These are phyloP conservation scores for Beauveria bassiana DNA, from an alignment of 2,329 filamentous ascomycete genomes.

Conservation along the genomic window DNA sequence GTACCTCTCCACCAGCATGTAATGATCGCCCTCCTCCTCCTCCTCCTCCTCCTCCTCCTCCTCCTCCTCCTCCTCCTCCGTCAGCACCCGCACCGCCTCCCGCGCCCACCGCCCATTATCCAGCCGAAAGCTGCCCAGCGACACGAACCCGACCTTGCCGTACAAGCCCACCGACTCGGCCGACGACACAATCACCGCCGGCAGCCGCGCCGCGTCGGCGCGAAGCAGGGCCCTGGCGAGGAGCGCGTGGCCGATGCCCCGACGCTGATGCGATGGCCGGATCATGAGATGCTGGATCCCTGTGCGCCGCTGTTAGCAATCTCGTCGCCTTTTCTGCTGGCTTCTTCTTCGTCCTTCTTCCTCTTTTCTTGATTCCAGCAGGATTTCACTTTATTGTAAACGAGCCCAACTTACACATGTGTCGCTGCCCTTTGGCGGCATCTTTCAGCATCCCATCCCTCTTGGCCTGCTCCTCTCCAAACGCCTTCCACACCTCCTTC, in stretches of 20 bases:
- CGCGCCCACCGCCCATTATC: slow-evolving; percentile 15
- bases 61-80: neutral
- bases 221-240: slow-evolving; percentile 9
- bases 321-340: neutral
- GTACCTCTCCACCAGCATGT: slow-evolving; percentile 11
- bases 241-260: slow-evolving; percentile 14
- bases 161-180: slow-evolving; percentile 16
- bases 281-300: slow-evolving; percentile 19
- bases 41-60: too few relatives aligned
- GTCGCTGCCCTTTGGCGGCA: slow-evolving; percentile 12
- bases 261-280: slow-evolving; percentile 16
- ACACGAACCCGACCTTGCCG: slow-evolving; percentile 14
- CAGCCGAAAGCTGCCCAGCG: slow-evolving; percentile 15
- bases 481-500: slow-evolving; percentile 18
- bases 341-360: neutral
- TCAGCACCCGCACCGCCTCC: slow-evolving; percentile 11
- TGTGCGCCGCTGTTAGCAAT: slow-evolving; percentile 4
- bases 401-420: slow-evolving; percentile 14
- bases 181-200: slow-evolving; percentile 16
- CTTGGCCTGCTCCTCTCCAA: slow-evolving; percentile 12
- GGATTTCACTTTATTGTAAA: neutral
- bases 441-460: slow-evolving; percentile 18
- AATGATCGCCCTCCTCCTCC: neutral
- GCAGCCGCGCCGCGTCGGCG: slow-evolving; percentile 12
- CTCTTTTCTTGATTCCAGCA: too few relatives aligned